Conservation (phyloP, 169 alveolate species). For the Besnoitia besnoiti region DNA sequence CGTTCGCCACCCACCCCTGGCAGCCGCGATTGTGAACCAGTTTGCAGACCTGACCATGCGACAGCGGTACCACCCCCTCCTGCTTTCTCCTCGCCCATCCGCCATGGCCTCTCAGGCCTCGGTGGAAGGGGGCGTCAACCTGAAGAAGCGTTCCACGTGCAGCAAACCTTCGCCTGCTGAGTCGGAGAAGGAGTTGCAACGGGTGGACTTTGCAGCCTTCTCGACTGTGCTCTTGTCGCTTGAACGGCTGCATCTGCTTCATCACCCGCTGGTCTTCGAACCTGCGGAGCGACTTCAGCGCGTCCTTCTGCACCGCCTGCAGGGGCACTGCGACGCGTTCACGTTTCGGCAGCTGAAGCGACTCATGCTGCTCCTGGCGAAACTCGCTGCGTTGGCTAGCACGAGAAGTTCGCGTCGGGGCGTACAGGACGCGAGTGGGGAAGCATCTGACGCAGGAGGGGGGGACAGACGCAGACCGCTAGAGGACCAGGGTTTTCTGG, state of each 20-base stretch:
- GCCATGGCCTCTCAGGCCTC: not conserved
- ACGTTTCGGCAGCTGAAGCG: conserved; percentile 26
- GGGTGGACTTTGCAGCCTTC: conserved; percentile 28
- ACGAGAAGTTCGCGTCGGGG: not conserved
- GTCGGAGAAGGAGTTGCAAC: not conserved
- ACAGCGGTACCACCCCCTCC: conserved; percentile 24
- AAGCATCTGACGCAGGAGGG: not conserved
- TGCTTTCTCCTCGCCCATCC: not conserved
- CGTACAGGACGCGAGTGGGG: not conserved
- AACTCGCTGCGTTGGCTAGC: not conserved
- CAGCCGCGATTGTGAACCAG: not conserved
- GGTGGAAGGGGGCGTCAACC: not conserved
- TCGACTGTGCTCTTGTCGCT: not conserved
- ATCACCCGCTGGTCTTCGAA: not conserved
- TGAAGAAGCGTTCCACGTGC: not conserved
- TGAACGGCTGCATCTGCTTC: conserved; percentile 8
- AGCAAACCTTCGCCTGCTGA: not conserved
- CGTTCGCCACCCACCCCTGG: conserved; percentile 27
- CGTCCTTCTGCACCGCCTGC: not conserved
- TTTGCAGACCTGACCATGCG: not conserved
- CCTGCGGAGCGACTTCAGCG: conserved; percentile 14
- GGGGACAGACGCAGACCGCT: not conserved
- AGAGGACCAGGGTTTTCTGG: not conserved
- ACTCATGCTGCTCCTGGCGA: conserved; percentile 42
- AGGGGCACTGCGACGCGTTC: conserved; percentile 14